Evolutionary conservation across 2,329 filamentous ascomycete genomes (phyloP), one percentile per base, ranked within the genome.

Genomic region (Metarhizium rileyi): DNA sequence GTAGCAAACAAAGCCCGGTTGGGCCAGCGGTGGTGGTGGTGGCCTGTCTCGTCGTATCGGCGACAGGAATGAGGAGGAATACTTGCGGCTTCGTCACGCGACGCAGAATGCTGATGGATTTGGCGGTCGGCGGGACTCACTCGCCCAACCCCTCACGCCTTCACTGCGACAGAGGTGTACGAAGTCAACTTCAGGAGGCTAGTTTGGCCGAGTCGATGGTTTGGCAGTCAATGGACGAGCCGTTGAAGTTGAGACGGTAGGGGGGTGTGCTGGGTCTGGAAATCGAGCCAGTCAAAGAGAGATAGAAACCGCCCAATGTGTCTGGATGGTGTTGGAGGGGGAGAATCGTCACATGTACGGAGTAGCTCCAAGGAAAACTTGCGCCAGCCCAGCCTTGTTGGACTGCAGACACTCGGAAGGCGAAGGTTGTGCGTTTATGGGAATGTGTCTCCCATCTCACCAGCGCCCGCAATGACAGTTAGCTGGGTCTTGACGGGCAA

Each of bases 71-170:
- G 10, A 28, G 26, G 23, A 26, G 16, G 42, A n/a, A n/a, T n/a
- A n/a, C 25, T 18, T 41, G 42, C 23, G 40, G 46, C 18, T 49
- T 47, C 48, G 53, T 55, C 53, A 54, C 42, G 53, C 53, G 55
- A 50, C 53, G 47, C 46, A 28, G 41, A 30, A 51, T 38, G 42
- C 46, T 46, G 50, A 36, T 45, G 28, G 35, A 44, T 33, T 45
- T 43, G 46, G 30, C 41, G 38, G 20, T 40, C 41, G 33, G 9
- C 12, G 25, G 38, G 41, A 50, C 40, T 45, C 45, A 28, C 8
- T 42, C 25, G 20, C 22, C 50, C 26, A 43, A 18, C 40, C 22
- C 35, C 47, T 49, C 42, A 30, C 42, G n/a, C 14, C 9, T 45
- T 45, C 5, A 16, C 14, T 45, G 16, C 18, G 26, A 33, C 25